Evolutionary conservation across 768 basidiomycete species (phyloP).

Genomic region (Kwoniella sp.): DNA sequence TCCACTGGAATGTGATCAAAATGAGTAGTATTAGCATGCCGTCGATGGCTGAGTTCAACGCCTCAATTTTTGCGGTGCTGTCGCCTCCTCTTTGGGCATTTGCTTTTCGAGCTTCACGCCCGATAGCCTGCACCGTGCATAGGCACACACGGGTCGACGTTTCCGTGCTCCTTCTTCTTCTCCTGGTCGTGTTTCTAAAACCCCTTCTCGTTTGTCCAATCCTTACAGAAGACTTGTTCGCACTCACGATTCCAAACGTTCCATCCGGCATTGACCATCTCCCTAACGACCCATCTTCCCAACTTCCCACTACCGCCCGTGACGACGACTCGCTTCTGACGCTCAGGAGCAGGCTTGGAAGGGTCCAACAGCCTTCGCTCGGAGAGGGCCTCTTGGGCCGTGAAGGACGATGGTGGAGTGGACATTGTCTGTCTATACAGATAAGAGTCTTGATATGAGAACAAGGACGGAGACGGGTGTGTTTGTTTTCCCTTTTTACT

Average conservation of each 20-base stretch:
- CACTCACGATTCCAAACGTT: conserved; percentile 44
- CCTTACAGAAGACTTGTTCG: too few relatives aligned
- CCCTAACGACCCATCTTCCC: conserved; percentile 47
- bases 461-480: not conserved
- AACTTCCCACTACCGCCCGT: conserved; percentile 45
- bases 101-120: too few relatives aligned
- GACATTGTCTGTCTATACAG: not conserved
- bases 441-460: not conserved
- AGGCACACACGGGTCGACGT: not conserved
- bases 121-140: not conserved
- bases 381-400: conserved; percentile 26
- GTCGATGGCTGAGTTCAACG: too few relatives aligned
- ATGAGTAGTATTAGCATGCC: too few relatives aligned
- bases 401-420: conserved; percentile 31
- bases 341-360: conserved; percentile 14
- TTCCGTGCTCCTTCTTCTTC: too few relatives aligned
- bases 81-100: too few relatives aligned
- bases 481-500: too few relatives aligned
- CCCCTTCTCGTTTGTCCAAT: too few relatives aligned
- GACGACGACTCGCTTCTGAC: conserved; percentile 43
- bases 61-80: too few relatives aligned
- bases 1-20: conserved; percentile 30
- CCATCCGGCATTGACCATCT: conserved; percentile 50
- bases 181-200: too few relatives aligned
- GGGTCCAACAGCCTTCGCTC: conserved; percentile 35